Evolutionary conservation across 495 filamentous ascomycete genomes (phyloP), one percentile per base, ranked within the genome.

Genomic region (Penicillium alfredii): DNA sequence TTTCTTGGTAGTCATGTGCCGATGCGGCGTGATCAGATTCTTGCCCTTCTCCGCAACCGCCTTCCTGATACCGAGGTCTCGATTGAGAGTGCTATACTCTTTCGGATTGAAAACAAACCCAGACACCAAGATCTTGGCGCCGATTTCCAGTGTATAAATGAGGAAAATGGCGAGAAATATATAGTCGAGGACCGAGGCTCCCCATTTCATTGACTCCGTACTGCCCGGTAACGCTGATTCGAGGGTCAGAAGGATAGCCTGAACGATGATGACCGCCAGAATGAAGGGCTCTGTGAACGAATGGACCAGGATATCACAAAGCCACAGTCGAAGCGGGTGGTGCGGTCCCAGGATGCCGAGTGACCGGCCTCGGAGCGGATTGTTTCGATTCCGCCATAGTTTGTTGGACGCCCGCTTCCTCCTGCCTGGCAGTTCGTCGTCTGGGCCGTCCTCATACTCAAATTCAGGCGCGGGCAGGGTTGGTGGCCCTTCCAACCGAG

Each of bases 301-400:
- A 55, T 93, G 82, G 12, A 96, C 85, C n/a, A 99, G 66, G 6
- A 96, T 42, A 56, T 94, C 85, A 53, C 88, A 94, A 4, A 97
- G 64, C 55, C 72, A 71, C 32, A 80, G 68, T 34, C 92, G 76
- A 17, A 97, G 41, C 35, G 71, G 70, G 47, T 82, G 92, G 13
- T 88, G 77, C 0, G 88, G 81, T 6, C 81, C 70, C 47, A 97
- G 83, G 13, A 96, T 75, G 4, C 88, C 83, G 14, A 99, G 69
- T n/a, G 83, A 81, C 44, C 82, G 88, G 29, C 93, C 92, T 56
- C 72, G 82, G 11, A 99, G 72, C 2, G 93, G 93, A 60, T 97
- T 99, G 12, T 74, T 71, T 47, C 71, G 69, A 10, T 70, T 38
- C 30, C 54, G 71, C 75, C 53, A 71, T 37, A 46, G 45, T 29